phyloP scores from a whole-genome alignment of 2,329 filamentous ascomycete species.

The Claviceps humidiphila region DNA sequence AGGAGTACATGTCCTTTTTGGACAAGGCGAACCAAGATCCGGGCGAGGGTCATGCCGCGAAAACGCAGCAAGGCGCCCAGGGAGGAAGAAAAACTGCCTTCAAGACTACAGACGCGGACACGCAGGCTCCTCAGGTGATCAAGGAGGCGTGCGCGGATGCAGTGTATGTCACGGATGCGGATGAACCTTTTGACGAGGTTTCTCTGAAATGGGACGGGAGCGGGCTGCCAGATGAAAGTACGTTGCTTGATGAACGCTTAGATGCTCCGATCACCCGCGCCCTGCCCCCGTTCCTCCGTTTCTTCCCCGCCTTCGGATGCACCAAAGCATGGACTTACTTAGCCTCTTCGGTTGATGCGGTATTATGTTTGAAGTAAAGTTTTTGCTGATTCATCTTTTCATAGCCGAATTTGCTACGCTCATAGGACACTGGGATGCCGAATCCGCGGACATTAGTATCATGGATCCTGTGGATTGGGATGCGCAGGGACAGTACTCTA shows the following conservation, averaged over 20 bases:
- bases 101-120: slow-evolving; percentile 39
- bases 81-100: slow-evolving; percentile 23
- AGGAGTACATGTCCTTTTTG: slow-evolving; percentile 72
- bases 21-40: slow-evolving; percentile 77
- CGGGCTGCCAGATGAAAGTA: slow-evolving; percentile 49
- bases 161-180: slow-evolving; percentile 68
- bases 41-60: slow-evolving; percentile 29
- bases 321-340: too few species aligned
- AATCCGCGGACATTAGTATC: slow-evolving; percentile 48
- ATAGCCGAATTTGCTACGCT: slow-evolving; percentile 58
- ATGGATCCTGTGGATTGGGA: slow-evolving; percentile 63
- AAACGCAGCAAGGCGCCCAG: slow-evolving; percentile 8
- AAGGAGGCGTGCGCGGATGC: slow-evolving; percentile 34
- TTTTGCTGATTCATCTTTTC: not conserved
- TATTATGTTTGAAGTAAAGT: not conserved
- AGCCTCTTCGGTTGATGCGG: too few species aligned
- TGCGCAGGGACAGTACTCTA: slow-evolving; percentile 52
- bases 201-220: slow-evolving; percentile 46
- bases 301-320: not conserved
- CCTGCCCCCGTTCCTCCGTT: not conserved
- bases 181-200: slow-evolving; percentile 75
- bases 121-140: slow-evolving; percentile 47
- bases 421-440: slow-evolving; percentile 42
- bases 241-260: not conserved
- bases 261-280: too few species aligned